A percentile compares a stretch with the other conserved stretches of the same genome.
Conservation (phyloP, 2,329 filamentous ascomycete genomes). For the Epicoccum nigrum region DNA sequence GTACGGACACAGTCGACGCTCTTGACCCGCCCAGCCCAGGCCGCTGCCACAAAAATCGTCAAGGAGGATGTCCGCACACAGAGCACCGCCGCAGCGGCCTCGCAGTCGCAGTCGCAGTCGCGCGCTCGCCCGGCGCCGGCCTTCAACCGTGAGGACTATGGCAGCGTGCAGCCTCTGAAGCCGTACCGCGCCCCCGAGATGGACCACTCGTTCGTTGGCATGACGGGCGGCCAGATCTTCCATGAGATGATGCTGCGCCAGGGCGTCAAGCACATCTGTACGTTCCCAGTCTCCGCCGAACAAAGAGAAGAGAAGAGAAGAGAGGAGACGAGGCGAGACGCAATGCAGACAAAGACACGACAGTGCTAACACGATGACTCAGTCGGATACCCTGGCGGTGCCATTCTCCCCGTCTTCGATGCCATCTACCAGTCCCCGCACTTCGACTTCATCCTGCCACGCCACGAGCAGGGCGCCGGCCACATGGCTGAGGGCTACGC, state of each 20-base stretch:
- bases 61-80: conserved; percentile 51
- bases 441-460: conserved; percentile 93
- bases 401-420: conserved; percentile 97
- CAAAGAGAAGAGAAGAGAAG: no score
- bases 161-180: conserved; percentile 53
- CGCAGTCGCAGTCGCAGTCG: conserved; percentile 34
- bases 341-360: neutral
- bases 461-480: conserved; percentile 96
- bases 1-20: conserved; percentile 52
- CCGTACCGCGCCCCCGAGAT: conserved; percentile 56
- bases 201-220: conserved; percentile 79
- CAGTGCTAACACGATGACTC: conserved; percentile 30
- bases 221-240: conserved; percentile 95
- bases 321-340: no score
- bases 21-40: conserved; percentile 47
- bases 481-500: conserved; percentile 99
- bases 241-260: conserved; percentile 99
- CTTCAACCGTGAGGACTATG: conserved; percentile 57
- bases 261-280: conserved; percentile 91
- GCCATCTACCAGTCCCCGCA: conserved; percentile 98
- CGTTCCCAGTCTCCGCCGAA: conserved; percentile 53
- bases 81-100: conserved; percentile 50
- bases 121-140: conserved; percentile 53
- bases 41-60: conserved; percentile 35
- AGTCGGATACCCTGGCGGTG: conserved; percentile 83